Percentiles rank a stretch among this genome's conserved stretches.
Conservation (phyloP, 257 asterid species). For the Lycium barbarum region DNA sequence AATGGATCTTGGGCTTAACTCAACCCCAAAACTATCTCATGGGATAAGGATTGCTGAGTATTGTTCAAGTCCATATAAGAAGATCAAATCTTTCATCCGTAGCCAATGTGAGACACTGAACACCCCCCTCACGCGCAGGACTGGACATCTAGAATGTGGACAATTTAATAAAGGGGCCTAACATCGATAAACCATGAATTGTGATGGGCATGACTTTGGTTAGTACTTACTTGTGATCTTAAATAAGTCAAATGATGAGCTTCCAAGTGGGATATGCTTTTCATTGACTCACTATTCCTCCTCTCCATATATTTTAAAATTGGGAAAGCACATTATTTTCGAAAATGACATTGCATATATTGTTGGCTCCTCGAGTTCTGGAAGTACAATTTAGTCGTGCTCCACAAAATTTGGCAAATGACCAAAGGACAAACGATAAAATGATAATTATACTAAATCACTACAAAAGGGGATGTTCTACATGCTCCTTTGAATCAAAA, state of each 20-base stretch:
- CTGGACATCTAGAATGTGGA: too few species aligned
- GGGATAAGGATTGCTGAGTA: too few species aligned
- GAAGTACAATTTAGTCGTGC: slow-evolving; percentile 42
- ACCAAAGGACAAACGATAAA: not conserved
- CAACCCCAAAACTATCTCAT: too few species aligned
- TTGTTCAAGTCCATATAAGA: too few species aligned
- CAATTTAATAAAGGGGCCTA: too few species aligned
- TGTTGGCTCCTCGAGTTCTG: slow-evolving; percentile 65
- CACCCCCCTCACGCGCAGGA: too few species aligned
- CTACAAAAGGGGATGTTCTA: slow-evolving; percentile 13
- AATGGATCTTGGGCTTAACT: too few species aligned
- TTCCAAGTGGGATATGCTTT: not conserved
- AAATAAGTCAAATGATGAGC: slow-evolving; percentile 35
- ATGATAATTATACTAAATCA: slow-evolving; percentile 4
- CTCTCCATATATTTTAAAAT: not conserved
- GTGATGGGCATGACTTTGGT: too few species aligned
- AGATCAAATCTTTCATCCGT: too few species aligned
- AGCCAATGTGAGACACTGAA: too few species aligned
- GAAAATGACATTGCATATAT: slow-evolving; percentile 34
- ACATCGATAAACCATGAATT: too few species aligned
- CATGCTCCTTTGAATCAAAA: not conserved
- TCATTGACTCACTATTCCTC: too few species aligned
- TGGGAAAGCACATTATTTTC: slow-evolving; percentile 41
- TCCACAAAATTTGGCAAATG: slow-evolving; percentile 42
- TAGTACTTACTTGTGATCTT: not conserved